Evolutionary conservation across 2,329 filamentous ascomycete species (phyloP).

Genomic region (Pseudogymnoascus sp.): DNA sequence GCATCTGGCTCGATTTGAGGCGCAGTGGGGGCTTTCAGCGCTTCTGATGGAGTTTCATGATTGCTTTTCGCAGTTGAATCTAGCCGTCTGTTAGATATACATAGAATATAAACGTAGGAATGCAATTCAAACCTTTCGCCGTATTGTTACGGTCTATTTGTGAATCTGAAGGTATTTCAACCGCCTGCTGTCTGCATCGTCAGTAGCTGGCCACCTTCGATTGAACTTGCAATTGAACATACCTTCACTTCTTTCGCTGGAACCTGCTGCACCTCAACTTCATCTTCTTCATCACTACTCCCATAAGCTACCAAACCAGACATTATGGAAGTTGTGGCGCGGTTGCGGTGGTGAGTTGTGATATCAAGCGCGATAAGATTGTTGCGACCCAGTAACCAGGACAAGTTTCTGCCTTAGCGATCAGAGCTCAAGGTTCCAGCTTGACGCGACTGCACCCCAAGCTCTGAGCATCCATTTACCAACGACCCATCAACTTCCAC

Average conservation of each 20-base stretch:
- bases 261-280: slow-evolving; percentile 16
- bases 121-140: not conserved
- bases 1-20: slow-evolving; percentile 16
- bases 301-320: slow-evolving; percentile 32
- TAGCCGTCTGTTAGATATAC: not conserved
- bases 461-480: not conserved
- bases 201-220: not conserved
- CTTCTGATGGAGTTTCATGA: not conserved
- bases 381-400: not conserved
- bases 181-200: slow-evolving; percentile 6
- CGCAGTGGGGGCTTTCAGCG: not conserved
- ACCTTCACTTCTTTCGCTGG: slow-evolving; percentile 1
- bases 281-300: slow-evolving; percentile 33
- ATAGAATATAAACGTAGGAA: not conserved
- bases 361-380: slow-evolving; percentile 5
- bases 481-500: not conserved
- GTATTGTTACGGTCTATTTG: not conserved
- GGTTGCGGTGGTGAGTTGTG: not conserved
- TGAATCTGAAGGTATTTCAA: not conserved
- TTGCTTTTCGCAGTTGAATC: slow-evolving; percentile 11
- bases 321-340: slow-evolving; percentile 18
- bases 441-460: slow-evolving; percentile 11
- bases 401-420: slow-evolving; percentile 1
- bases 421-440: slow-evolving; percentile 11
- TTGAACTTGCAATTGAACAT: not conserved